Conservation (phyloP, 805 yeast species). For the Komagataella populi region DNA sequence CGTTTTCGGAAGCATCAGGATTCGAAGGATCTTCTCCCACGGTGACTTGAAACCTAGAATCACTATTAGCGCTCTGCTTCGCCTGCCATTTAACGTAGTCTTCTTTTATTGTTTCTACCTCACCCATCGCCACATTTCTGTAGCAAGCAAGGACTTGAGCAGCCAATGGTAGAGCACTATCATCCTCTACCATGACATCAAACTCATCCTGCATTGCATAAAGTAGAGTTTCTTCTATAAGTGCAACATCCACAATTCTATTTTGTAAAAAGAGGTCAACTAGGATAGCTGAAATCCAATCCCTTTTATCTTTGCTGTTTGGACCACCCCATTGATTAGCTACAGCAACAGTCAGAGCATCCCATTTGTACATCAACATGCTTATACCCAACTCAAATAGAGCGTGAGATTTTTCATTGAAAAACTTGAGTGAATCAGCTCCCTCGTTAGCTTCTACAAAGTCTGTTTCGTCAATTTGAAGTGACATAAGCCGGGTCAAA, state of each 20-base stretch:
- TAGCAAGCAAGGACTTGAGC: constrained; percentile 51
- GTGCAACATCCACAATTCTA: constrained; percentile 56
- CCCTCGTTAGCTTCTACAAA: constrained; percentile 11
- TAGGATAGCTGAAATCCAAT: constrained; percentile 81
- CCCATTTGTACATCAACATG: constrained; percentile 87
- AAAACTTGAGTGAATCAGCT: constrained; percentile 10
- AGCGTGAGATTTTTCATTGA: constrained; percentile 59
- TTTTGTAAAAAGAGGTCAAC: constrained; percentile 61
- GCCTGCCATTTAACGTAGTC: constrained; percentile 46
- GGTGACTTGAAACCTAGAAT: constrained; percentile 9
- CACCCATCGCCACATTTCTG: constrained; percentile 40
- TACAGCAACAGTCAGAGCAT: constrained; percentile 76
- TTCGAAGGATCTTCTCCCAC: constrained; percentile 50
- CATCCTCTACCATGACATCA: constrained; percentile 80
- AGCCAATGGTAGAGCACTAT: constrained; percentile 68
- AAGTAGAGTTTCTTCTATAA: constrained; percentile 73
- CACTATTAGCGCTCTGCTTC: constrained; percentile 27
- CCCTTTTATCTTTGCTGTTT: constrained; percentile 80
- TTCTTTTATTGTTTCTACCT: constrained; percentile 43
- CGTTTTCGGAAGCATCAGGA: constrained; percentile 38
- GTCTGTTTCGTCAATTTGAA: constrained; percentile 3
- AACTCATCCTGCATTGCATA: constrained; percentile 94
- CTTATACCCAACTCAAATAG: constrained; percentile 88
- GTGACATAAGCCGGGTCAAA: background rate
- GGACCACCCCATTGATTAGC: constrained; percentile 95